These are phyloP conservation scores for Aureobasidium sp. DNA, from an alignment of 2,329 filamentous ascomycete genomes.

Conservation along the genomic window DNA sequence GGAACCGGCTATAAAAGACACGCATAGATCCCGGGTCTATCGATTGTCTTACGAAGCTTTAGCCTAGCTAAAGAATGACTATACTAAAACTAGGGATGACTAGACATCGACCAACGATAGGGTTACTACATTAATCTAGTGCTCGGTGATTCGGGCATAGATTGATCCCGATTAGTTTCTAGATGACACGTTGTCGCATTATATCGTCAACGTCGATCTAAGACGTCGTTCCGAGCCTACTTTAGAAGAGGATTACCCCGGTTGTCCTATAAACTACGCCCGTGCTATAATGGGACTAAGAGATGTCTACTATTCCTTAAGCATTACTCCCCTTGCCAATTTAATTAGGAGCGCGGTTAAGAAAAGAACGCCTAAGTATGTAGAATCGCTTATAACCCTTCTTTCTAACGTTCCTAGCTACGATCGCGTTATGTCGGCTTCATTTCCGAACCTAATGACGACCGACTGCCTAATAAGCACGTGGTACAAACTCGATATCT, in stretches of 20 bases:
- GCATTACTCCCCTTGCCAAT: not conserved
- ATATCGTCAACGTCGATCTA: slow-evolving; percentile 1
- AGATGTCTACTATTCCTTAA: not conserved
- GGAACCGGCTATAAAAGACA: not conserved
- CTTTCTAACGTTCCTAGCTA: not conserved
- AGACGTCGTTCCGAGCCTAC: not conserved
- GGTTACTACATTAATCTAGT: not conserved
- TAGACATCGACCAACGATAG: not conserved
- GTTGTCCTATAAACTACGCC: not conserved
- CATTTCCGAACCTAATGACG: not conserved
- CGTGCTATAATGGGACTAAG: not conserved
- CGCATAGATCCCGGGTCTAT: not conserved
- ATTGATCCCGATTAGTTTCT: not conserved
- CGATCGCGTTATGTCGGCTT: not conserved
- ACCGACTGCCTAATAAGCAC: not conserved
- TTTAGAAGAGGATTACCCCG: not conserved
- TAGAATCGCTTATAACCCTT: not conserved
- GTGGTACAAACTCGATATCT: slow-evolving; percentile 1
- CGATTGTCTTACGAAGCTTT: not conserved
- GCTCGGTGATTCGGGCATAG: not conserved
- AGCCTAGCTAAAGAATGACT: not conserved
- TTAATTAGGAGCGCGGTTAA: not conserved
- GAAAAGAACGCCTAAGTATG: not conserved
- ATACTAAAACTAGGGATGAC: not conserved
- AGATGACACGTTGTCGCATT: not conserved